Evolutionary conservation across 2,329 filamentous ascomycete genomes (phyloP).

Genomic region (Leptographium radiaticola): DNA sequence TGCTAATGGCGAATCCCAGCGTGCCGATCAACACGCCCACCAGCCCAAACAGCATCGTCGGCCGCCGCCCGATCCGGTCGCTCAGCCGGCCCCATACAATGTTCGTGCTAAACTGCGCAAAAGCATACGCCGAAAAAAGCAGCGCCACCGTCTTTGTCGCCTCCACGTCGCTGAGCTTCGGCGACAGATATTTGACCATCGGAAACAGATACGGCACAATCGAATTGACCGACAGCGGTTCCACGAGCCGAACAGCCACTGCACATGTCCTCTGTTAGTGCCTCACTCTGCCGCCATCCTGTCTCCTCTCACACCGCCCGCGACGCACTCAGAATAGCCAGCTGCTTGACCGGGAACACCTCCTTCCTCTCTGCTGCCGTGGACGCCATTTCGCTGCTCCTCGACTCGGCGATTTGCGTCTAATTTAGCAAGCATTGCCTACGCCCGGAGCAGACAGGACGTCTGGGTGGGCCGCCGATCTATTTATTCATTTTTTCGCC

Average conservation of each 20-base stretch:
- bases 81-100: slow-evolving; percentile 6
- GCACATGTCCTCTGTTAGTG: background rate
- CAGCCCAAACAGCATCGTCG: slow-evolving; percentile 6
- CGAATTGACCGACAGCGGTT: slow-evolving; percentile 8
- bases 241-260: slow-evolving; percentile 8
- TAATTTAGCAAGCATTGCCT: too few relatives aligned
- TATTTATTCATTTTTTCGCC: too few relatives aligned
- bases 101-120: slow-evolving; percentile 7
- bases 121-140: slow-evolving; percentile 4
- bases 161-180: slow-evolving; percentile 2
- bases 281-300: too few relatives aligned
- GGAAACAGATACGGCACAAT: slow-evolving; percentile 7
- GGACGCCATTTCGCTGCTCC: background rate
- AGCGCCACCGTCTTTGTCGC: slow-evolving; percentile 5
- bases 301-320: background rate
- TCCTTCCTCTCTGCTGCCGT: background rate
- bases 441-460: too few relatives aligned
- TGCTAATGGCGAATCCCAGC: slow-evolving; percentile 2
- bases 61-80: slow-evolving; percentile 6
- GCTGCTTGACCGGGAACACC: background rate
- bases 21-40: slow-evolving; percentile 3
- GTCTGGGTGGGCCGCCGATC: too few relatives aligned
- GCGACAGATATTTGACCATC: slow-evolving; percentile 2
- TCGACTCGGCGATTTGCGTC: too few relatives aligned
- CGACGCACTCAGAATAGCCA: background rate